phyloP scores from a whole-genome alignment of 2,329 filamentous ascomycete genomes.

The Botrytis deweyae region DNA sequence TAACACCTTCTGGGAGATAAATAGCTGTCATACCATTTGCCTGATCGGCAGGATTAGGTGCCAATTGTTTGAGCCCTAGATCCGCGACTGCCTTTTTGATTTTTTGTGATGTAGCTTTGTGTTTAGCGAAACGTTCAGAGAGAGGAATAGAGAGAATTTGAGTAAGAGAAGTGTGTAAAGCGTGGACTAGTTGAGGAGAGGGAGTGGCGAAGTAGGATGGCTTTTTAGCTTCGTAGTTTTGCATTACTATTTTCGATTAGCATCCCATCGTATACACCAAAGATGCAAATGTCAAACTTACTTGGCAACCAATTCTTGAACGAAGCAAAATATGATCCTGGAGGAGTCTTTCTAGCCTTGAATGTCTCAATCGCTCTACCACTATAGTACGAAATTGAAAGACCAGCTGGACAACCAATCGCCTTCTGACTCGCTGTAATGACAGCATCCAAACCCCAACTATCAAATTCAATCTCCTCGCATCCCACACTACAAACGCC shows the following conservation, averaged over 20 bases:
- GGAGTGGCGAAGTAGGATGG: slow-evolving; percentile 97
- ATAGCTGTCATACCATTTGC: slow-evolving; percentile 98
- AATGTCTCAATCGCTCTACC: slow-evolving; percentile 80
- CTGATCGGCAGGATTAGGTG: slow-evolving; percentile 82
- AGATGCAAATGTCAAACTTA: slow-evolving; percentile 44
- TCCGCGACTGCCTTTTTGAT: slow-evolving; percentile 81
- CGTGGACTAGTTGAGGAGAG: slow-evolving; percentile 88
- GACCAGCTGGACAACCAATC: slow-evolving; percentile 89
- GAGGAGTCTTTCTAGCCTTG: slow-evolving; percentile 76
- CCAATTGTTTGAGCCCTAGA: slow-evolving; percentile 84
- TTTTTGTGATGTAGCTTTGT: slow-evolving; percentile 75
- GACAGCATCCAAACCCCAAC: slow-evolving; percentile 89
- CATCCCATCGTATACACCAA: slow-evolving; percentile 3
- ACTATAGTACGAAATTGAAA: slow-evolving; percentile 93
- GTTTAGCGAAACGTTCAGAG: slow-evolving; percentile 77
- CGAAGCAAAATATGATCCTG: slow-evolving; percentile 88
- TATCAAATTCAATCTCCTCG: slow-evolving; percentile 94
- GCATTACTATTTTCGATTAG: slow-evolving; percentile 67
- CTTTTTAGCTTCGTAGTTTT: slow-evolving; percentile 98
- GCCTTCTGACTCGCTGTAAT: slow-evolving; percentile 96
- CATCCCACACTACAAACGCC: slow-evolving; percentile 96
- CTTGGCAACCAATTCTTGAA: slow-evolving; percentile 97
- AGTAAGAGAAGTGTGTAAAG: slow-evolving; percentile 82
- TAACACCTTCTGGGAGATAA: slow-evolving; percentile 82
- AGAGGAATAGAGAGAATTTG: slow-evolving; percentile 83